Base-by-base conservation (phyloP, 2,329 filamentous ascomycete genomes). In the Aurifilum marmelostoma region DNA sequence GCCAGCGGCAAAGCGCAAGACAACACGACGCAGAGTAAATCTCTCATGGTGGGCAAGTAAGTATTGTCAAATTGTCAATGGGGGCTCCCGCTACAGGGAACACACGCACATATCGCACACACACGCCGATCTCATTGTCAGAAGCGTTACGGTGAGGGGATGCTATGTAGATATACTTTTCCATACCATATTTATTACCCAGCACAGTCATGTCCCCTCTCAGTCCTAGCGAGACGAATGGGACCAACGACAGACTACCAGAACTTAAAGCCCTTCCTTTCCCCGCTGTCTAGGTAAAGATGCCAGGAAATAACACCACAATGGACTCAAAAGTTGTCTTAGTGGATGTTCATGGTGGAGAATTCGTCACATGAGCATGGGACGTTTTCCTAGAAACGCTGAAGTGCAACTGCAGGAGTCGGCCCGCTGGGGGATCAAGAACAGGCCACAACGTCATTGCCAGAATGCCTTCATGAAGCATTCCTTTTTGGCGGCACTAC, bases 371-470 rank as follows among this genome's bases (percentile, higher is more conserved):
- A 62, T 62, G 37, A 32, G n/a, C 60, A 27, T 39, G 60, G 37
- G 39, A 29, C n/a, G 16, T 43, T 43, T 41, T 62, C 24, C 39
- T 62, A 27, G 11, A 62, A 47, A 18, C 34, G 16, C 21, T 18
- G 16, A 59, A 59, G 56, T 32, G 9, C 27, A 29, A 18, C 56
- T 59, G 56, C 32, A 59, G 3, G 34, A 59, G 29, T 59, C 56
- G 56, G 18, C 37, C 60, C 24, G 60, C 12, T 16, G 8, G 29
- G 14, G 21, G n/a, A n/a, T 47, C 32, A 18, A 62, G 12, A n/a
- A 41, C n/a, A 39, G 16, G 39, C 24, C 39, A 62, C 60, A 29
- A 27, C 60, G 60, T 62, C 60, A 62, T 54, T 54, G 50, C 50
- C 50, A 54, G n/a, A 54, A 24, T 54, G 11, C 12, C 50, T 54